A percentile compares a stretch with the other conserved stretches of the same genome.
Conservation (phyloP, 768 basidiomycete genomes). For the Collybia sordida region DNA sequence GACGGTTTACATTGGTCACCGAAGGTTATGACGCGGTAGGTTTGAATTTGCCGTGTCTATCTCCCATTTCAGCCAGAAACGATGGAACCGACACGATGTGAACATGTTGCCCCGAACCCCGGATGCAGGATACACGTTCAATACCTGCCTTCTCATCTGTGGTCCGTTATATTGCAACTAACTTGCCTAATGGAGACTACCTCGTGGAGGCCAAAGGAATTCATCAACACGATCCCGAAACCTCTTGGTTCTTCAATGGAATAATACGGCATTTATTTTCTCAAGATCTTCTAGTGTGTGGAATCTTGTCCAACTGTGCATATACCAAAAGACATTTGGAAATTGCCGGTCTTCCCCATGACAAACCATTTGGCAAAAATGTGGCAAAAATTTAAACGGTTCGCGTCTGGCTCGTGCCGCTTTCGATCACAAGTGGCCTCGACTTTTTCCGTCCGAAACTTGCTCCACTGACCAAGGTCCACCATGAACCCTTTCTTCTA, state of each 20-base stretch:
- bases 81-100: slow-evolving; percentile 60
- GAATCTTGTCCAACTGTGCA: slow-evolving; percentile 1
- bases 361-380: slow-evolving; percentile 16
- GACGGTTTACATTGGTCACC: too few species aligned
- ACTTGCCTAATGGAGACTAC: slow-evolving; percentile 47
- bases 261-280: slow-evolving; percentile 11
- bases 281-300: slow-evolving; percentile 10
- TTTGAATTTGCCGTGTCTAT: slow-evolving; percentile 47
- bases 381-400: slow-evolving; percentile 44
- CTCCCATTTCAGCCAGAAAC: slow-evolving; percentile 56
- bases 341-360: slow-evolving; percentile 20
- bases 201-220: slow-evolving; percentile 20
- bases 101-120: slow-evolving; percentile 69
- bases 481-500: slow-evolving; percentile 63
- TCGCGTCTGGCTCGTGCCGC: slow-evolving; percentile 61
- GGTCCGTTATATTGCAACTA: slow-evolving; percentile 50
- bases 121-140: slow-evolving; percentile 68
- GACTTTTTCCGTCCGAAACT: slow-evolving; percentile 58
- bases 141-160: slow-evolving; percentile 37
- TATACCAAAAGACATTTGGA: slow-evolving; percentile 15
- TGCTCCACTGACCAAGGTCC: slow-evolving; percentile 72
- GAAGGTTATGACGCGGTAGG: too few species aligned
- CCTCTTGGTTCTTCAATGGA: slow-evolving; percentile 21
- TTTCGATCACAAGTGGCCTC: slow-evolving; percentile 65
- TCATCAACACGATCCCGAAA: slow-evolving; percentile 25